phyloP scores from a whole-genome alignment of 148 eudicot species.

The Rhododendron griersonianum region DNA sequence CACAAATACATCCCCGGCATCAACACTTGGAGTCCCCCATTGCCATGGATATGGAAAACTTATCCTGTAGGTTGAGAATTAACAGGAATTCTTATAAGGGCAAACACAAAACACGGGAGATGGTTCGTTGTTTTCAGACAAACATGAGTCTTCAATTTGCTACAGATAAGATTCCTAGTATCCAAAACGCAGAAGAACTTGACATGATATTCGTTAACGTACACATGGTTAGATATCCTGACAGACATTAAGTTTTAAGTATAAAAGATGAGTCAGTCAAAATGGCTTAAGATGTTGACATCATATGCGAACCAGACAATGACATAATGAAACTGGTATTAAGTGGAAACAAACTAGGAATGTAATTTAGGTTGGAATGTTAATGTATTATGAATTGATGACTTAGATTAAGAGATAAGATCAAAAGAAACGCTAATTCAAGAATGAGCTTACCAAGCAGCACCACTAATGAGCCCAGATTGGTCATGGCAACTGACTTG shows the following conservation, averaged over 20 bases:
- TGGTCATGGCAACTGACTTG: conserved; percentile 82
- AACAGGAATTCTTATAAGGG: neutral
- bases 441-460: conserved; percentile 58
- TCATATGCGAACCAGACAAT: neutral
- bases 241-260: too few species aligned
- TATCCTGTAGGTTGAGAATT: conserved; percentile 51
- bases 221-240: too few species aligned
- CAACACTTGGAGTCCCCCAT: conserved; percentile 77
- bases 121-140: neutral
- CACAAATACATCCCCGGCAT: conserved; percentile 61
- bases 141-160: neutral
- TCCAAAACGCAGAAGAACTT: neutral
- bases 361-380: neutral
- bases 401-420: neutral
- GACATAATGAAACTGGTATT: neutral
- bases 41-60: conserved; percentile 89
- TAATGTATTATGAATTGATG: neutral
- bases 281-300: too few species aligned
- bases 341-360: neutral
- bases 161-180: neutral
- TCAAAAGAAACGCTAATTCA: neutral
- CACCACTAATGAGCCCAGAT: conserved; percentile 64
- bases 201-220: neutral
- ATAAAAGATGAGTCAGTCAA: too few species aligned
- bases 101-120: too few species aligned